A percentile compares a stretch with the other conserved stretches of the same genome.
These are phyloP conservation scores for Mentha longifolia DNA, from an alignment of 257 asterid species.

Conservation along the genomic window DNA sequence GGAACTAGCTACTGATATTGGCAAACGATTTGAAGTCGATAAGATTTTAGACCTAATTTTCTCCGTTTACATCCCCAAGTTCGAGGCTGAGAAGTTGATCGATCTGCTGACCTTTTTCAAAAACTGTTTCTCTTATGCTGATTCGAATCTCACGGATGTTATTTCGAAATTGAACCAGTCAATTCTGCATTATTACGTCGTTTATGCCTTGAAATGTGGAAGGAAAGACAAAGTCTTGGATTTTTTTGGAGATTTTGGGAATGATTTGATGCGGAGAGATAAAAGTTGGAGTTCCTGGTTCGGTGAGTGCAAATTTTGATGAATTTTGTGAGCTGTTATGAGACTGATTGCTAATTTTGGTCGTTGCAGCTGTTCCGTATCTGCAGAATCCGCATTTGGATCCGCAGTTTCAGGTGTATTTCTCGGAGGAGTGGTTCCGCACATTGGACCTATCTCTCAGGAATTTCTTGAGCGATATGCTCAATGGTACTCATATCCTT, in stretches of 20 bases:
- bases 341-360: conserved; percentile 22
- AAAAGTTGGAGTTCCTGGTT: conserved; percentile 90
- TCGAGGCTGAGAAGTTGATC: conserved; percentile 66
- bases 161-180: conserved; percentile 66
- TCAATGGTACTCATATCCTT: conserved; percentile 95
- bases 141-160: conserved; percentile 45
- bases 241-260: conserved; percentile 65
- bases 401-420: conserved; percentile 78
- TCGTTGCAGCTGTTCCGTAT: conserved; percentile 78
- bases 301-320: conserved; percentile 48
- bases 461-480: conserved; percentile 85
- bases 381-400: conserved; percentile 82
- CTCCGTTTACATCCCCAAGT: conserved; percentile 78
- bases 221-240: conserved; percentile 79
- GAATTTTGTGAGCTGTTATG: conserved; percentile 6
- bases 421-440: conserved; percentile 87
- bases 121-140: conserved; percentile 68
- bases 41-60: conserved; percentile 84
- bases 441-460: conserved; percentile 68
- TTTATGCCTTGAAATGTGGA: conserved; percentile 67
- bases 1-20: conserved; percentile 83
- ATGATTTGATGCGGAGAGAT: conserved; percentile 69
- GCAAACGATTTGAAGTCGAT: conserved; percentile 81
- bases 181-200: conserved; percentile 71
- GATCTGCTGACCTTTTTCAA: conserved; percentile 70